phyloP scores from a whole-genome alignment of 768 basidiomycete species.

The Agaricus sinodeliciosus region DNA sequence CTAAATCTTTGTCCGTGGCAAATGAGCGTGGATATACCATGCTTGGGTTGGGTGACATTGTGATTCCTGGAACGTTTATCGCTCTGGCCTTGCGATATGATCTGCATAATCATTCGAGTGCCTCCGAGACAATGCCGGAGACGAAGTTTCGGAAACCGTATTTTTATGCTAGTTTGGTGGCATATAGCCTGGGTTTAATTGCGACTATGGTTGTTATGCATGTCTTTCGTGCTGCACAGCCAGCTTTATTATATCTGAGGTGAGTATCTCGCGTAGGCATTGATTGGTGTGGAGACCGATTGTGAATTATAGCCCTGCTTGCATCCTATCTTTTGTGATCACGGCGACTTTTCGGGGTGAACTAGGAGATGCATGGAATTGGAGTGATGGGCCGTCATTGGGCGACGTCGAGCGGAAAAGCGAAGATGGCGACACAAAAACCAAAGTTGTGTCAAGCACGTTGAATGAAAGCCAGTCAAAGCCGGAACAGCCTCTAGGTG shows the following conservation, averaged over 20 bases:
- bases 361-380: slow-evolving; percentile 60
- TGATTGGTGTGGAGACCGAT: not conserved
- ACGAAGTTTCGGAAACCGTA: slow-evolving; percentile 61
- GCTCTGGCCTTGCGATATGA: slow-evolving; percentile 87
- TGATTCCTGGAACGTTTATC: slow-evolving; percentile 62
- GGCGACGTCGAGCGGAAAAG: no score
- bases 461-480: not conserved
- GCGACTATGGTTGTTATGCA: slow-evolving; percentile 88
- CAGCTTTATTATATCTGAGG: slow-evolving; percentile 90
- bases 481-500: no score
- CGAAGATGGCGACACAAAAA: slow-evolving; percentile 18
- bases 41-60: slow-evolving; percentile 89
- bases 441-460: not conserved
- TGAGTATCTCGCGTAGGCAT: slow-evolving; percentile 23
- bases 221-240: slow-evolving; percentile 67
- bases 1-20: slow-evolving; percentile 53
- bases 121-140: slow-evolving; percentile 18
- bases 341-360: slow-evolving; percentile 64
- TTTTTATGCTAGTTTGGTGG: slow-evolving; percentile 61
- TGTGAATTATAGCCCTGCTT: slow-evolving; percentile 54
- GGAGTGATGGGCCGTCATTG: slow-evolving; percentile 47
- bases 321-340: slow-evolving; percentile 61
- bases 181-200: slow-evolving; percentile 68
- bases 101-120: slow-evolving; percentile 33
- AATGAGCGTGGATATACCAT: slow-evolving; percentile 65